A percentile compares a stretch with the other conserved stretches of the same genome.
Evolutionary conservation across 306 rosid species (phyloP).

Genomic region (Cucumis hystrix): DNA sequence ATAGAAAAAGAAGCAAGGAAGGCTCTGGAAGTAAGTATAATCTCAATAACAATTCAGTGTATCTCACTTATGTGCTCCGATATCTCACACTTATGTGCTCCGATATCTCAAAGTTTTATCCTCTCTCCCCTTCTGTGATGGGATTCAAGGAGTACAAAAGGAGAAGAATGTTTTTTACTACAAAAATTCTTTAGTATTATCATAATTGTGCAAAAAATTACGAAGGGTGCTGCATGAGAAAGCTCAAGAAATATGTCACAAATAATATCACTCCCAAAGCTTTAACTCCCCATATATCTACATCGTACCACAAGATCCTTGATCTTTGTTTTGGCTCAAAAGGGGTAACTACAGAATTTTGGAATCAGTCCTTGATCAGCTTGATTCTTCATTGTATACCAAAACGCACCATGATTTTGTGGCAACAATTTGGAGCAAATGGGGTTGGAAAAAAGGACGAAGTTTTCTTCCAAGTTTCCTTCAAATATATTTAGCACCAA

Average conservation of each 20-base stretch:
- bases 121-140: background rate
- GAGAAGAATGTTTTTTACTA: background rate
- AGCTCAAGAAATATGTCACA: background rate
- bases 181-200: background rate
- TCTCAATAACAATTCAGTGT: background rate
- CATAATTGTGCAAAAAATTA: background rate
- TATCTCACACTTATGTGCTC: background rate
- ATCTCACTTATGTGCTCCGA: background rate
- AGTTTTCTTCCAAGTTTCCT: too few relatives aligned
- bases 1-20: conserved; percentile 82
- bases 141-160: background rate
- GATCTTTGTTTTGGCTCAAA: background rate
- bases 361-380: background rate
- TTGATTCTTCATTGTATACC: too few relatives aligned
- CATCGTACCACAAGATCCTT: background rate
- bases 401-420: too few relatives aligned
- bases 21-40: conserved; percentile 71
- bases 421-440: too few relatives aligned
- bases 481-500: too few relatives aligned
- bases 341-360: background rate
- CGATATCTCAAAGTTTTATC: background rate
- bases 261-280: background rate
- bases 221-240: background rate
- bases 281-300: background rate
- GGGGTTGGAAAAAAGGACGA: too few relatives aligned